These are phyloP conservation scores for Phytophthora tubulina DNA, from an alignment of 352 stramenopile genomes.

Conservation along the genomic window DNA sequence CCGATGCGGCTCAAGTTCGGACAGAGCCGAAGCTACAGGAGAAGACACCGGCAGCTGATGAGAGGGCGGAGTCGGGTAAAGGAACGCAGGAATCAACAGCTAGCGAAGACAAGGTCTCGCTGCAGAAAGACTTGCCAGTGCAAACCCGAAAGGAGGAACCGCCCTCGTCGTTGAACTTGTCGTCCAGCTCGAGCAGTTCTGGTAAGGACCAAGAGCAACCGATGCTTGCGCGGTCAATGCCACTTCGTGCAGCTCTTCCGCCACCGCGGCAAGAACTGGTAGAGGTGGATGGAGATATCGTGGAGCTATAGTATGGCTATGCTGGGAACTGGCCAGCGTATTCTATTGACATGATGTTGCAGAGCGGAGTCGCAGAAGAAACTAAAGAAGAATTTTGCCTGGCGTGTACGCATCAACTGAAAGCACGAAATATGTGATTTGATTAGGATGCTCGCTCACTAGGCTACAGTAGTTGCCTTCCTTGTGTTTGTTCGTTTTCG, in stretches of 20 bases:
- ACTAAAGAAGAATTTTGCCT: conserved; percentile 2
- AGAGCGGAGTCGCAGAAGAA: not conserved
- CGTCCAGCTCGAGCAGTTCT: conserved; percentile 23
- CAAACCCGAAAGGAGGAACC: conserved; percentile 8
- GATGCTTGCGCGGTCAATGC: conserved; percentile 42
- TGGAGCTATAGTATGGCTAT: conserved; percentile 51
- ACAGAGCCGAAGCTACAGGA: conserved; percentile 2
- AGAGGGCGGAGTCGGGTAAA: conserved; percentile 17
- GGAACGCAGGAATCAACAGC: not conserved
- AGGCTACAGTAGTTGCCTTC: not conserved
- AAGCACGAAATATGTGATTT: conserved; percentile 43
- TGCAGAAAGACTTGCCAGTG: not conserved
- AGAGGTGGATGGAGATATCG: conserved; percentile 69
- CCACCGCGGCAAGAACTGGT: conserved; percentile 56
- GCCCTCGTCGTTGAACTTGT: conserved; percentile 22
- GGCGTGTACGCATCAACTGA: conserved; percentile 13
- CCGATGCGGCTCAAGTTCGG: conserved; percentile 16
- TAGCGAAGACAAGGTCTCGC: not conserved
- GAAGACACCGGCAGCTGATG: not conserved
- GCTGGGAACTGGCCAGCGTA: conserved; percentile 13
- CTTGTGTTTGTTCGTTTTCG: conserved; percentile 7
- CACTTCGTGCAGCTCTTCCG: conserved; percentile 45
- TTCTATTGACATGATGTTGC: conserved; percentile 27
- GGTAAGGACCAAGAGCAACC: conserved; percentile 39
- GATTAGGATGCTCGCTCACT: conserved; percentile 30